Percentiles rank a stretch among this genome's conserved stretches.
Evolutionary conservation across 192 early-diverging fungal genomes (phyloP).

Genomic region (Coemansia sp.): DNA sequence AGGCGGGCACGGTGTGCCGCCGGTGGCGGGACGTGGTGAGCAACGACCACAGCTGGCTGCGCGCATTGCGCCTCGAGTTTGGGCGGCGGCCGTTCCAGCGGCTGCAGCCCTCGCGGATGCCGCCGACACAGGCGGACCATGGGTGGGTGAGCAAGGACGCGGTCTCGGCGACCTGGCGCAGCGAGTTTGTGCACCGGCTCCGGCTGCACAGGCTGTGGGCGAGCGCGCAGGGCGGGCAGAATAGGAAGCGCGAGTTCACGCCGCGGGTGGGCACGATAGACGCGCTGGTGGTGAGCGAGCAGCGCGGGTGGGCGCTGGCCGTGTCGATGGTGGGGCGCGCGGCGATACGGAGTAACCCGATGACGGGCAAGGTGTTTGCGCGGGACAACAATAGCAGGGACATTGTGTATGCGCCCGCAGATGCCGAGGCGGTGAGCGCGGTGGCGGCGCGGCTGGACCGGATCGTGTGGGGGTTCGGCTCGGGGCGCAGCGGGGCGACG

Average conservation of each 20-base stretch:
- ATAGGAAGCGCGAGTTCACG: constrained; percentile 14
- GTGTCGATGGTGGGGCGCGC: constrained; percentile 9
- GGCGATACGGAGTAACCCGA: constrained; percentile 9
- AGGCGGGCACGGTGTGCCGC: constrained; percentile 17
- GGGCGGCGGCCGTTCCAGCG: constrained; percentile 17
- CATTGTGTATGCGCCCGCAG: constrained; percentile 18
- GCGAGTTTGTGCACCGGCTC: constrained; percentile 17
- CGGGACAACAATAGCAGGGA: constrained; percentile 12
- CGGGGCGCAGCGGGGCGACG: constrained; percentile 13
- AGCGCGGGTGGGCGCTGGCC: constrained; percentile 30
- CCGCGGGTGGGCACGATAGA: constrained; percentile 22
- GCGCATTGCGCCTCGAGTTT: constrained; percentile 13
- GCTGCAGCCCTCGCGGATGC: constrained; percentile 8
- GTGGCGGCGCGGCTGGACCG: constrained; percentile 21
- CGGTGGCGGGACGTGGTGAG: constrained; percentile 20
- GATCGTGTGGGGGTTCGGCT: constrained; percentile 24
- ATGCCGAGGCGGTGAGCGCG: not conserved
- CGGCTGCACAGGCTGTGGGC: constrained; percentile 15
- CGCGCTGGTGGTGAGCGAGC: constrained; percentile 17
- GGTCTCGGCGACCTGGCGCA: not conserved
- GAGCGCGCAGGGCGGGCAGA: not conserved
- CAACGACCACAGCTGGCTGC: constrained; percentile 38
- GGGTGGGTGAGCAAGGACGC: constrained; percentile 6
- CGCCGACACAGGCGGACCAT: not conserved
- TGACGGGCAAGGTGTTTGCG: constrained; percentile 22